A percentile compares a stretch with the other conserved stretches of the same genome.
phyloP scores from a whole-genome alignment of 176 grass and related monocot genomes.

The Lolium rigidum region DNA sequence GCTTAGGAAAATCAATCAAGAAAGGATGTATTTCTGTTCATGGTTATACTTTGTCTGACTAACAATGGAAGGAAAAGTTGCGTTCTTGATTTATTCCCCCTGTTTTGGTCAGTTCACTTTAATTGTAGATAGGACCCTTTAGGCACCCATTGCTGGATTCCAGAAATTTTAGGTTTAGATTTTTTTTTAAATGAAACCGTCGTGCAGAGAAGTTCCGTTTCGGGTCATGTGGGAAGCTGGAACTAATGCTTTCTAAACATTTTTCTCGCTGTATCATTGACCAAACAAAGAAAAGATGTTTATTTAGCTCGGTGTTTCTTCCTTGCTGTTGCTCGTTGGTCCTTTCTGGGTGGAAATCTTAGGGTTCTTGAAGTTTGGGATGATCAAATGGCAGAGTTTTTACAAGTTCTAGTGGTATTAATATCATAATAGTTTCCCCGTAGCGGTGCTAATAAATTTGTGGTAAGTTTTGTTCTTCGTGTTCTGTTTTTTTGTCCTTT shows the following conservation, averaged over 20 bases:
- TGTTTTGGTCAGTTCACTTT: slow-evolving; percentile 3
- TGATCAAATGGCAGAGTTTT: background rate
- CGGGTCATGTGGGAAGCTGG: background rate
- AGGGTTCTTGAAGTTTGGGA: background rate
- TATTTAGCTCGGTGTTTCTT: background rate
- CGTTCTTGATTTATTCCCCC: slow-evolving; percentile 7
- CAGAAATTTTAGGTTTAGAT: background rate
- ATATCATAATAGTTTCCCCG: background rate
- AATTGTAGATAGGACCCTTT: background rate
- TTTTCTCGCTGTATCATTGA: background rate
- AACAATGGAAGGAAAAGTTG: background rate
- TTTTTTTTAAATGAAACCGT: background rate
- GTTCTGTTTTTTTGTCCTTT: background rate
- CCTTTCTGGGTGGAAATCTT: background rate
- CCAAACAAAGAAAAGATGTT: background rate
- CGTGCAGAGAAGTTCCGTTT: background rate
- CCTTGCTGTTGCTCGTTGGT: background rate
- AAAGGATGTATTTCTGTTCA: background rate
- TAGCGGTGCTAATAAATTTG: background rate
- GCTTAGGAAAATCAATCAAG: background rate
- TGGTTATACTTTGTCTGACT: slow-evolving; percentile 4
- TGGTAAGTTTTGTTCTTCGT: background rate
- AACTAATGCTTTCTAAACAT: background rate
- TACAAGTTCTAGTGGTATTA: background rate
- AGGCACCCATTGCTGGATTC: background rate